Conservation (phyloP, 2,329 filamentous ascomycete species). For the Fusarium virguliforme region DNA sequence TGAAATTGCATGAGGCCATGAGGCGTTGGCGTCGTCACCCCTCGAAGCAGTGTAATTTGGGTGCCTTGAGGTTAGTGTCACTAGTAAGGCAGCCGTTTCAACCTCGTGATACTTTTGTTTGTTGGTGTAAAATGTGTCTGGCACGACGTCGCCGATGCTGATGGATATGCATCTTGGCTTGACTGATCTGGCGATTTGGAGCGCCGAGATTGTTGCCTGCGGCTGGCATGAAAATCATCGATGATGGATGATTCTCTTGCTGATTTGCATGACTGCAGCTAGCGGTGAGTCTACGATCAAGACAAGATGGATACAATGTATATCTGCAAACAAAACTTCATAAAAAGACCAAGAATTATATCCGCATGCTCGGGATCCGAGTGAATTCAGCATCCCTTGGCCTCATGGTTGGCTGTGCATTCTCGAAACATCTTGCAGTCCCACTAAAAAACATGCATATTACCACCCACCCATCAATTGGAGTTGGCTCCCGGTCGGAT, state of each 20-base stretch:
- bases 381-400: not conserved
- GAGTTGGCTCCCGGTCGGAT: conserved; percentile 25
- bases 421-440: conserved; percentile 2
- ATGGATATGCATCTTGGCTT: not conserved
- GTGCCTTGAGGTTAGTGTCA: conserved; percentile 11
- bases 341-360: not conserved
- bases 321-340: not conserved
- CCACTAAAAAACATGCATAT: conserved; percentile 11
- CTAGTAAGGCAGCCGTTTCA: conserved; percentile 4
- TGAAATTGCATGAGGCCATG: conserved; percentile 21
- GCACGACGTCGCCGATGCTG: not conserved
- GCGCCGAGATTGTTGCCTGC: conserved; percentile 7
- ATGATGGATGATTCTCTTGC: not conserved
- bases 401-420: not conserved
- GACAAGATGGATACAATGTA: not conserved
- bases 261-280: not conserved
- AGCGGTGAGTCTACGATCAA: not conserved
- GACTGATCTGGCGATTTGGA: not conserved
- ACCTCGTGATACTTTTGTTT: not conserved
- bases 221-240: not conserved
- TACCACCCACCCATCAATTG: not conserved
- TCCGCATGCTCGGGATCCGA: not conserved
- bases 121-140: not conserved
- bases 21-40: conserved; percentile 17
- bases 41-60: conserved; percentile 5